Conservation (phyloP, 768 basidiomycete species). For the Steccherinum ochraceum region DNA sequence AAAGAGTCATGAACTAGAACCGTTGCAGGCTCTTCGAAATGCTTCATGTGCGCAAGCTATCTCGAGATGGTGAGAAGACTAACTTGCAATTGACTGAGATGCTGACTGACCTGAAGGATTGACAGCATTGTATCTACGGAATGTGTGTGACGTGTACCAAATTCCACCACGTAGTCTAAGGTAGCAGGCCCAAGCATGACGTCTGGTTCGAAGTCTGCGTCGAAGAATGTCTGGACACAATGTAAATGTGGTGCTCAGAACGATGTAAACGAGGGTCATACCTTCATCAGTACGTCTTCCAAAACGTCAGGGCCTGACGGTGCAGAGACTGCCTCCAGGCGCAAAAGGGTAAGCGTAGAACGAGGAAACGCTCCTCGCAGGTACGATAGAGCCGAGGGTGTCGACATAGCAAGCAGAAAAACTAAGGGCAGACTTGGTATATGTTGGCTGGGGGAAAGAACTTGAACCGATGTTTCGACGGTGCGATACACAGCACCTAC, state of each 20-base stretch:
- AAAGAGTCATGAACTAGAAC: constrained; percentile 29
- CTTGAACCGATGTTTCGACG: no score
- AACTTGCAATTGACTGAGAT: neutral
- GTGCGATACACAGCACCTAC: constrained; percentile 32
- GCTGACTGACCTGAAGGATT: constrained; percentile 54
- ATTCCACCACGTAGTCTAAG: constrained; percentile 52
- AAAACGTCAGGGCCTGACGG: constrained; percentile 43
- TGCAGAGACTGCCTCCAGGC: constrained; percentile 43
- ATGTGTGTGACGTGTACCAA: constrained; percentile 47
- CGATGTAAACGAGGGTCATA: constrained; percentile 18
- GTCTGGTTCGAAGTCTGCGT: constrained; percentile 50
- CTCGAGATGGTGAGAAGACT: constrained; percentile 1
- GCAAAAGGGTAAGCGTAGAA: constrained; percentile 50
- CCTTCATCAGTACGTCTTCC: constrained; percentile 50
- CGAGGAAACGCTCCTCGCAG: constrained; percentile 56
- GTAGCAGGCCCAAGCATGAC: constrained; percentile 54
- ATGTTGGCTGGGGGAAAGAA: constrained; percentile 46
- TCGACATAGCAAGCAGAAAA: constrained; percentile 57
- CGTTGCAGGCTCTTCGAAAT: constrained; percentile 59
- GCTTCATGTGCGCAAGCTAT: constrained; percentile 67
- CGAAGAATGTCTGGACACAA: constrained; percentile 54
- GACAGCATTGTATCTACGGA: constrained; percentile 54
- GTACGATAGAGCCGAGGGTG: constrained; percentile 43
- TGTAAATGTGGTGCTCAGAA: neutral
- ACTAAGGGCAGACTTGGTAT: constrained; percentile 51